A percentile compares a stretch with the other conserved stretches of the same genome.
These are phyloP conservation scores for Barnettozyma hawaiiensis DNA, from an alignment of 1,139 yeast species.

Conservation along the genomic window DNA sequence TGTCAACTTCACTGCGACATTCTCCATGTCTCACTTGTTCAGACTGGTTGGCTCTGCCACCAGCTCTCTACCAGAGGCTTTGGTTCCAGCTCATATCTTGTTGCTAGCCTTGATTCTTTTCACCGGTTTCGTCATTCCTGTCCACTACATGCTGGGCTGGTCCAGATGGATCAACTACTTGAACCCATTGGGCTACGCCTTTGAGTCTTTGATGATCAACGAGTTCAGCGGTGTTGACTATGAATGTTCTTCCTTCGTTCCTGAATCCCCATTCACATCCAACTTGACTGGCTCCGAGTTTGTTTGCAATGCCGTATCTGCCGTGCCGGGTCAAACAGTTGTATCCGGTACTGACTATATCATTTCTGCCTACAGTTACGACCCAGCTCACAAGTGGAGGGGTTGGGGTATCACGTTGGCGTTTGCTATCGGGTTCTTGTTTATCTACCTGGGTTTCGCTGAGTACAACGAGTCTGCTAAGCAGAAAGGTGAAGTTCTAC, in stretches of 20 bases:
- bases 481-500: conserved; percentile 78
- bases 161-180: conserved; percentile 73
- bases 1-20: conserved; percentile 47
- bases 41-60: conserved; percentile 65
- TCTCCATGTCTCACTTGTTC: conserved; percentile 68
- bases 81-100: conserved; percentile 65
- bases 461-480: conserved; percentile 69
- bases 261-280: conserved; percentile 30
- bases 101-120: conserved; percentile 56
- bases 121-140: conserved; percentile 75
- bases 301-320: conserved; percentile 62
- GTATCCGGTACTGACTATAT: conserved; percentile 61
- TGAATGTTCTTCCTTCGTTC: conserved; percentile 43
- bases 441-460: conserved; percentile 42
- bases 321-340: conserved; percentile 47
- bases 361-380: conserved; percentile 48
- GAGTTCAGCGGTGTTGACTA: conserved; percentile 39
- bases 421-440: conserved; percentile 30
- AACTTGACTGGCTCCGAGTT: conserved; percentile 42
- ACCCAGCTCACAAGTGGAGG: conserved; percentile 70
- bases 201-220: conserved; percentile 61
- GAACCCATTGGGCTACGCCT: conserved; percentile 64
- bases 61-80: conserved; percentile 56
- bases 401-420: conserved; percentile 61
- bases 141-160: conserved; percentile 68